phyloP scores from a whole-genome alignment of 2,329 filamentous ascomycete species.

The Periconia digitata region DNA sequence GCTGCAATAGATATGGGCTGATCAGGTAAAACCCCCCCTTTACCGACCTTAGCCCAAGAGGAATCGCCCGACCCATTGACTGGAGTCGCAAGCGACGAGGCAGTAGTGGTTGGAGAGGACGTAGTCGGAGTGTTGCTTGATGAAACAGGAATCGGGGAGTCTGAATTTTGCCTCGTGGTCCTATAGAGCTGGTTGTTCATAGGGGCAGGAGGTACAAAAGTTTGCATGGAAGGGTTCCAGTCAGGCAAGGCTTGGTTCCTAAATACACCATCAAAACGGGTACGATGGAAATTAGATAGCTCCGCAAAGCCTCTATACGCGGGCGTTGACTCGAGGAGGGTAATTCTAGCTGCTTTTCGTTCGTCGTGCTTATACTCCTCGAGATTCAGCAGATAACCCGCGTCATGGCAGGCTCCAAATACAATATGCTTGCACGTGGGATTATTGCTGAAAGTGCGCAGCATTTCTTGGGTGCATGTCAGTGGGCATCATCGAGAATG shows the following conservation, averaged over 20 bases:
- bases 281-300: slow-evolving; percentile 43
- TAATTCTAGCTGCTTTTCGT: slow-evolving; percentile 42
- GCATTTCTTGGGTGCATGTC: slow-evolving; percentile 39
- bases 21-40: slow-evolving; percentile 24
- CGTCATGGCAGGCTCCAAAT: slow-evolving; percentile 52
- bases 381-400: slow-evolving; percentile 49
- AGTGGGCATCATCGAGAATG: slow-evolving; percentile 2
- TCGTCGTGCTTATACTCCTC: slow-evolving; percentile 49
- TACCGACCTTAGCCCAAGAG: slow-evolving; percentile 48
- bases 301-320: slow-evolving; percentile 45
- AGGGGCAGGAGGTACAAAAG: slow-evolving; percentile 14
- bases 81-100: slow-evolving; percentile 18
- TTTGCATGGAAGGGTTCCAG: slow-evolving; percentile 7
- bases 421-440: slow-evolving; percentile 51
- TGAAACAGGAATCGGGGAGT: slow-evolving; percentile 15
- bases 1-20: slow-evolving; percentile 45
- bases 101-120: slow-evolving; percentile 22
- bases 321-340: slow-evolving; percentile 49
- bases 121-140: slow-evolving; percentile 8
- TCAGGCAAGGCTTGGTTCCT: slow-evolving; percentile 44
- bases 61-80: slow-evolving; percentile 10
- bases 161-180: slow-evolving; percentile 15
- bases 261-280: slow-evolving; percentile 47
- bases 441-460: slow-evolving; percentile 50
- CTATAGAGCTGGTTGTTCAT: slow-evolving; percentile 3